Base-by-base conservation (phyloP, 257 asterid genomes). In the Orobanche coerulescens region DNA sequence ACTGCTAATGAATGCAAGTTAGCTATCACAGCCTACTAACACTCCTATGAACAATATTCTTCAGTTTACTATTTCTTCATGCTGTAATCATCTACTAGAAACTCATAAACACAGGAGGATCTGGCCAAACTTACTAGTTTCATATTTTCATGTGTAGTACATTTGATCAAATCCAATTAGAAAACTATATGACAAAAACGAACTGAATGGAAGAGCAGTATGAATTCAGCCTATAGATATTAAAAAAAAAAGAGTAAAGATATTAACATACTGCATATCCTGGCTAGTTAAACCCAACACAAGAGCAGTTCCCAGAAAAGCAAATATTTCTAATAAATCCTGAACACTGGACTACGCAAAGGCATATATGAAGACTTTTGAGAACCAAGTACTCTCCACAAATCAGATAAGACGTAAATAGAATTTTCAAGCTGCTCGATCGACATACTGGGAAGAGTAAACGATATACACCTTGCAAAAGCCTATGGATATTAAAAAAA, bases 291-390 rank as follows among this genome's bases (percentile, higher is more conserved):
- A 5, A 18, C 55, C 13, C 23, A 36, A 20, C 1, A 18, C 36
- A 54, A 42, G 11, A 64, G 49, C 55, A 64, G 22, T 71, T 28
- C 1, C 40, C 33, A 11, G 23, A 31, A 24, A 39, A 61, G 61
- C 8, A 61, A 42, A 26, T 25, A 23, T 18, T 48, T 50, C 23
- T 14, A 43, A 43, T 43, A 22, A 43, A 15, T 43, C 50, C 50
- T 15, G 15, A 15, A 43, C 50, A 43, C 50, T 43, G 11, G 50
- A 15, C 15, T 15, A 43, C 14, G 18, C 48, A 53, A 48, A 39
- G 14, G 22, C 15, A 47, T n/a, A 62, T 22, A 59, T 40, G 20
- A 62, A 40, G 43, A 39, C 36, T 51, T 52, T 10, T 46, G n/a
- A 13, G 31, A 34, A 33, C 61, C 13, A 53, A 51, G 37, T 24